Percentiles rank a stretch among this genome's conserved stretches.
phyloP scores from a whole-genome alignment of 257 asterid genomes.

The Vinca minor region DNA sequence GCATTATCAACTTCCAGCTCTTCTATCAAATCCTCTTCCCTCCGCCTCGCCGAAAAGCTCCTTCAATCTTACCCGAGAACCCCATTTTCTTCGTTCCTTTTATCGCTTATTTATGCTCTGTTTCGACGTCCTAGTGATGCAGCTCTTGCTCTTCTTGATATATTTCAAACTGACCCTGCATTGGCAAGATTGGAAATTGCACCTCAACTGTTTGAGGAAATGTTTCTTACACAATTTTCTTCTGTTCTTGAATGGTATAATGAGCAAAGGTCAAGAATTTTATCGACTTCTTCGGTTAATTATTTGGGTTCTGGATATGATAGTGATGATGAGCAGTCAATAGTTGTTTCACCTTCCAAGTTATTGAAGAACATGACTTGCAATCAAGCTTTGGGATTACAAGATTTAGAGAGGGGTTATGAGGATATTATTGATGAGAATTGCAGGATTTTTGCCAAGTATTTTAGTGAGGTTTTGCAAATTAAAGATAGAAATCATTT shows the following conservation, averaged over 20 bases:
- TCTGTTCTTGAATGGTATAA: constrained; percentile 52
- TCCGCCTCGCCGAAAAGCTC: constrained; percentile 48
- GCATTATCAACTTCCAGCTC: constrained; percentile 43
- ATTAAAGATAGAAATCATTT: constrained; percentile 15
- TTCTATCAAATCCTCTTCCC: constrained; percentile 44
- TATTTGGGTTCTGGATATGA: constrained; percentile 17
- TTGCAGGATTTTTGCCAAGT: constrained; percentile 37
- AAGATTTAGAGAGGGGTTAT: constrained; percentile 51
- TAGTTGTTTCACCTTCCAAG: constrained; percentile 23
- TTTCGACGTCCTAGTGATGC: constrained; percentile 38
- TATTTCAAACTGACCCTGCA: constrained; percentile 38
- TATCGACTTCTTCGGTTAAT: constrained; percentile 13
- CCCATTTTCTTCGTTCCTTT: constrained; percentile 41
- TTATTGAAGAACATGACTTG: constrained; percentile 48
- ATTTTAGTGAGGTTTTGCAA: constrained; percentile 39
- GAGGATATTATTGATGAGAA: constrained; percentile 53
- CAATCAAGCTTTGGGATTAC: constrained; percentile 41
- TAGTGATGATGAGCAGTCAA: constrained; percentile 35
- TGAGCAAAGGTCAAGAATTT: constrained; percentile 27
- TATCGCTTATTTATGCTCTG: constrained; percentile 40
- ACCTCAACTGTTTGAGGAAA: constrained; percentile 46
- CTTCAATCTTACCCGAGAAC: constrained; percentile 34
- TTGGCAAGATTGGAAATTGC: constrained; percentile 51
- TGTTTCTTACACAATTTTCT: constrained; percentile 47
- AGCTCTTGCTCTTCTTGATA: constrained; percentile 32